These are phyloP conservation scores for Turritis glabra DNA, from an alignment of 345 rosid genomes.

Conservation along the genomic window DNA sequence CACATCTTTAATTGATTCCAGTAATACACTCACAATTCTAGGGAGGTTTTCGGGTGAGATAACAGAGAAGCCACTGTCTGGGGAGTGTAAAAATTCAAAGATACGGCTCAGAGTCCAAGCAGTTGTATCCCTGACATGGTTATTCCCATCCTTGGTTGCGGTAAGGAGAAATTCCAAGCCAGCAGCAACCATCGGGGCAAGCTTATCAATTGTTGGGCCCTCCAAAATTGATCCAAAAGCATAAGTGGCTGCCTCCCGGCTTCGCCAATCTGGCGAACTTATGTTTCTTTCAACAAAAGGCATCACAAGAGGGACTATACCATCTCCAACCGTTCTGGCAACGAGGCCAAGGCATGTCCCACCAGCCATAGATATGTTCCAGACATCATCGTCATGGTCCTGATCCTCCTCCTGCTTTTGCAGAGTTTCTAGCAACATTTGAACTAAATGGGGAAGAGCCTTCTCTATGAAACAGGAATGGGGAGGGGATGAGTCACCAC, in stretches of 20 bases:
- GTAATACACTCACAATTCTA: conserved; percentile 54
- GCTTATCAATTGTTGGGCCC: conserved; percentile 75
- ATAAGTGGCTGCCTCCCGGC: conserved; percentile 92
- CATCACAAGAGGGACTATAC: conserved; percentile 85
- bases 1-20: conserved; percentile 77
- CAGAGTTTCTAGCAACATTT: conserved; percentile 78
- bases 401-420: conserved; percentile 96
- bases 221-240: conserved; percentile 96
- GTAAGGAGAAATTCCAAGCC: conserved; percentile 81
- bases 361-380: conserved; percentile 98
- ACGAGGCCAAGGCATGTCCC: conserved; percentile 97
- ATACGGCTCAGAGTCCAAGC: conserved; percentile 94
- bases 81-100: conserved; percentile 87
- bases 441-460: conserved; percentile 76
- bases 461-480: conserved; percentile 77
- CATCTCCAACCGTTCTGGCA: conserved; percentile 92
- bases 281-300: conserved; percentile 88
- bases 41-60: conserved; percentile 72
- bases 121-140: conserved; percentile 91
- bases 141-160: conserved; percentile 81
- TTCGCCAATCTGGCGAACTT: conserved; percentile 68
- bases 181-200: conserved; percentile 73
- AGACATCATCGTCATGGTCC: conserved; percentile 80
- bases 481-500: conserved; percentile 61
- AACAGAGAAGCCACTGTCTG: conserved; percentile 65